A percentile compares a stretch with the other conserved stretches of the same genome.
These are phyloP conservation scores for Chlamydomonas asymmetrica DNA, from an alignment of 139 green algal genomes.

Conservation along the genomic window DNA sequence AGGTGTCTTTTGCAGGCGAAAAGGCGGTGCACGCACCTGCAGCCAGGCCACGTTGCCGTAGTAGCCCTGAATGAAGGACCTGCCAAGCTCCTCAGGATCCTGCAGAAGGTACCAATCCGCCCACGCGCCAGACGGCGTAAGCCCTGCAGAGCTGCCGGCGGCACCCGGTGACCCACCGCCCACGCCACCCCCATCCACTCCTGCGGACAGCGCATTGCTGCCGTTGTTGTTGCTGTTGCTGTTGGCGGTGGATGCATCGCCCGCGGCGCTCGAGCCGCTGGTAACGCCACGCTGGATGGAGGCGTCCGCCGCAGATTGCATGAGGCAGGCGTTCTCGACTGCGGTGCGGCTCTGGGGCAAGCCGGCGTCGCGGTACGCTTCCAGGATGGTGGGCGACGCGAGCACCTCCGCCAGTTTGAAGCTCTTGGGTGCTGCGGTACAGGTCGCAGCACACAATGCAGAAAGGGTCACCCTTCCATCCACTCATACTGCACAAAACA, in stretches of 20 bases:
- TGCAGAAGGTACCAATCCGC: too few relatives aligned
- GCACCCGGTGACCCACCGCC: conserved; percentile 1
- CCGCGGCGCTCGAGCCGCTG: too few relatives aligned
- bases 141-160: neutral
- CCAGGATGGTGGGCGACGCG: conserved; percentile 17
- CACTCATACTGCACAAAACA: too few relatives aligned
- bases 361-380: conserved; percentile 26
- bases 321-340: conserved; percentile 44
- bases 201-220: conserved; percentile 18
- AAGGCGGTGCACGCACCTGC: too few relatives aligned
- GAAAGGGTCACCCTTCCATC: too few relatives aligned
- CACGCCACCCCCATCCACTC: conserved; percentile 38
- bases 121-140: too few relatives aligned
- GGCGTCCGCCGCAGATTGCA: too few relatives aligned
- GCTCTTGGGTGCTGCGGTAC: conserved; percentile 5
- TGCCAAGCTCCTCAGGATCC: conserved; percentile 47
- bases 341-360: conserved; percentile 36
- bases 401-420: conserved; percentile 28
- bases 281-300: too few relatives aligned
- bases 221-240: too few relatives aligned
- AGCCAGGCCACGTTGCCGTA: conserved; percentile 33
- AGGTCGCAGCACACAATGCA: too few relatives aligned
- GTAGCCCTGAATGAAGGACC: conserved; percentile 34
- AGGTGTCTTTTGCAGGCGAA: too few relatives aligned
- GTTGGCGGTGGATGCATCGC: too few relatives aligned